Evolutionary conservation across 179 eudicot species (phyloP).

Genomic region (Kewa caespitosa): DNA sequence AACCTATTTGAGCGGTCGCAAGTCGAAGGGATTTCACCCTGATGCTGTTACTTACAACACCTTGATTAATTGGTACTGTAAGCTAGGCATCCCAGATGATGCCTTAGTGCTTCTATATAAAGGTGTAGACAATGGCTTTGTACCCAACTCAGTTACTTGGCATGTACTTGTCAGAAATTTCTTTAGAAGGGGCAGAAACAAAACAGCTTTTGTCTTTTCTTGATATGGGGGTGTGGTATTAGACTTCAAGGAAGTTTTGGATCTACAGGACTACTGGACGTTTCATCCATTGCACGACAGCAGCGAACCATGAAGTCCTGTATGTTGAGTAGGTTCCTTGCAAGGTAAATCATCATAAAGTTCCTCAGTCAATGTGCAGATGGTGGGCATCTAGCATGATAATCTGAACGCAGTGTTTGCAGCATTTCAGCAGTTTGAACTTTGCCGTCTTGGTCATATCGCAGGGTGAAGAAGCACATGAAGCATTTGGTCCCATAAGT

Average conservation of each 20-base stretch:
- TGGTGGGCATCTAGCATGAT: background rate
- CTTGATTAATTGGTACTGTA: slow-evolving; percentile 67
- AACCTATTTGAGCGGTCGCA: slow-evolving; percentile 62
- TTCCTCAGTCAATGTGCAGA: background rate
- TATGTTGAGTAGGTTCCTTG: background rate
- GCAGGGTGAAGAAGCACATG: background rate
- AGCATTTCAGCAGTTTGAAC: background rate
- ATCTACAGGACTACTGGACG: background rate
- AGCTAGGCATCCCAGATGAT: slow-evolving; percentile 49
- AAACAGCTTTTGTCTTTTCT: slow-evolving; percentile 5
- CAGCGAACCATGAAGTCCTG: background rate
- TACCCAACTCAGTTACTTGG: slow-evolving; percentile 83
- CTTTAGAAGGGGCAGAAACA: slow-evolving; percentile 22
- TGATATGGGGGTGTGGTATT: slow-evolving; percentile 9
- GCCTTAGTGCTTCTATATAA: slow-evolving; percentile 59
- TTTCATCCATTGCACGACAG: background rate
- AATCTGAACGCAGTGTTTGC: background rate
- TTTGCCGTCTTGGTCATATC: background rate
- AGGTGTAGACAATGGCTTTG: slow-evolving; percentile 67
- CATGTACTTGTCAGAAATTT: slow-evolving; percentile 49
- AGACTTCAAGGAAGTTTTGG: background rate
- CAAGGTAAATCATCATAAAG: background rate
- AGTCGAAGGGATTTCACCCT: slow-evolving; percentile 58
- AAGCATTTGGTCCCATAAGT: background rate
- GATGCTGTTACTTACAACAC: slow-evolving; percentile 82